These are phyloP conservation scores for Aspergillus neoniger DNA, from an alignment of 2,329 filamentous ascomycete genomes.

Conservation along the genomic window DNA sequence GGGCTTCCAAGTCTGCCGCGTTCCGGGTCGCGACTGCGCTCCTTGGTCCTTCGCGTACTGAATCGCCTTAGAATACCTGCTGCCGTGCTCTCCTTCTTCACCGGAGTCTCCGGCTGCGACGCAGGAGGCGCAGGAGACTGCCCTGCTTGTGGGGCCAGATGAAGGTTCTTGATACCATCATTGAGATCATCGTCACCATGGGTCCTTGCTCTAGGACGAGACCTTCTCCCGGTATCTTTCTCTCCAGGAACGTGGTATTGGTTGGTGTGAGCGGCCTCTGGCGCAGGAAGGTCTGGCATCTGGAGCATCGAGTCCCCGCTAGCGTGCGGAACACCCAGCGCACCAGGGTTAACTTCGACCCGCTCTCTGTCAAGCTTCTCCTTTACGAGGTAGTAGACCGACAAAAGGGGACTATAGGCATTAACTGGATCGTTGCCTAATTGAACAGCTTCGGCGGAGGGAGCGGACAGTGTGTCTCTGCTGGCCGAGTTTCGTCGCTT, in stretches of 20 bases:
- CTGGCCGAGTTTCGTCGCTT: constrained; percentile 90
- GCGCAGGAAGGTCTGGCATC: constrained; percentile 75
- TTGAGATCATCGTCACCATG: constrained; percentile 91
- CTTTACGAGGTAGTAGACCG: constrained; percentile 92
- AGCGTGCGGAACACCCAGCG: constrained; percentile 57
- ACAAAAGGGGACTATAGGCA: constrained; percentile 87
- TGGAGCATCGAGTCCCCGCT: constrained; percentile 60
- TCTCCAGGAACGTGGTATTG: constrained; percentile 89
- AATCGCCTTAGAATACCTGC: constrained; percentile 83
- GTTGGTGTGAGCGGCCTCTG: constrained; percentile 88
- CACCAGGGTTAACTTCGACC: constrained; percentile 60
- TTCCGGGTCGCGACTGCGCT: constrained; percentile 48
- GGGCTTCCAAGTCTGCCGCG: constrained; percentile 60
- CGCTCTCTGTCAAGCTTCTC: constrained; percentile 87
- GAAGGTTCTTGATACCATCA: constrained; percentile 69
- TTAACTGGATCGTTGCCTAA: constrained; percentile 85
- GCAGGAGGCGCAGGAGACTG: constrained; percentile 55
- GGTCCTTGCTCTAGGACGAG: constrained; percentile 82
- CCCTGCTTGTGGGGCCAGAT: constrained; percentile 53
- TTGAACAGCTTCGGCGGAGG: constrained; percentile 83
- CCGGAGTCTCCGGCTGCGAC: constrained; percentile 60
- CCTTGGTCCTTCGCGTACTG: constrained; percentile 78
- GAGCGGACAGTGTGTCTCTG: constrained; percentile 77
- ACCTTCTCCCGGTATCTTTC: constrained; percentile 78
- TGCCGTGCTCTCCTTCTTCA: constrained; percentile 84